phyloP scores from a whole-genome alignment of 768 basidiomycete genomes.

The Xerocomus spinulosus region DNA sequence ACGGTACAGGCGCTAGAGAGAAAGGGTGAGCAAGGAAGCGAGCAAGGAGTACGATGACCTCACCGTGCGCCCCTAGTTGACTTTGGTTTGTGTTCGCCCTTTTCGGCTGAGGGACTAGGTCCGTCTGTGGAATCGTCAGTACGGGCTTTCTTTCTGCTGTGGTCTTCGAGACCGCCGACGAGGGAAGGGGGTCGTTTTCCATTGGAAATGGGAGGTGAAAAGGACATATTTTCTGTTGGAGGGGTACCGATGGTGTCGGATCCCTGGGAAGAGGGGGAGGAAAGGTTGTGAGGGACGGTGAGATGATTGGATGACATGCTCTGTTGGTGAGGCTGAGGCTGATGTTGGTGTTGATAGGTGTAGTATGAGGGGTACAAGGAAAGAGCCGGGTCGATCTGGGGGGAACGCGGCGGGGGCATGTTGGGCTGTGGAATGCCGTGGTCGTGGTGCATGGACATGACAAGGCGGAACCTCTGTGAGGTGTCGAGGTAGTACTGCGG shows the following conservation, averaged over 20 bases:
- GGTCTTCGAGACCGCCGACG: slow-evolving; percentile 35
- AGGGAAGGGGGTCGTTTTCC: slow-evolving; percentile 64
- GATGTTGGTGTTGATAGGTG: slow-evolving; percentile 42
- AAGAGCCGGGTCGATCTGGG: slow-evolving; percentile 67
- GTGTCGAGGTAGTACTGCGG: slow-evolving; percentile 21
- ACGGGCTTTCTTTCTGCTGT: slow-evolving; percentile 52
- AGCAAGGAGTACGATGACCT: slow-evolving; percentile 15
- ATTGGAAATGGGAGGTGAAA: slow-evolving; percentile 49
- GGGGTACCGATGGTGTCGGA: slow-evolving; percentile 75
- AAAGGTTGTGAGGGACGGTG: slow-evolving; percentile 53
- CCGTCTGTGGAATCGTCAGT: slow-evolving; percentile 51
- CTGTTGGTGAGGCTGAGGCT: slow-evolving; percentile 42
- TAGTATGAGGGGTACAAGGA: slow-evolving; percentile 67
- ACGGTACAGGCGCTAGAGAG: slow-evolving; percentile 77
- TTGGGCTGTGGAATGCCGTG: slow-evolving; percentile 36
- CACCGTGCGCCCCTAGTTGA: slow-evolving; percentile 83
- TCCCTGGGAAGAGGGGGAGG: slow-evolving; percentile 76
- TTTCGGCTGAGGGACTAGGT: slow-evolving; percentile 51
- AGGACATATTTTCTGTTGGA: slow-evolving; percentile 55
- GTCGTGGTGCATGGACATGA: slow-evolving; percentile 41
- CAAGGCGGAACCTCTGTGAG: slow-evolving; percentile 39
- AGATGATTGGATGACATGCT: slow-evolving; percentile 54
- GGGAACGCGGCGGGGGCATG: slow-evolving; percentile 49
- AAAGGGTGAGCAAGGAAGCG: slow-evolving; percentile 10
- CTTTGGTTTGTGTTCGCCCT: slow-evolving; percentile 71